Conservation (phyloP, 305 asterid genomes). For the Solanum aculeatissimum region DNA sequence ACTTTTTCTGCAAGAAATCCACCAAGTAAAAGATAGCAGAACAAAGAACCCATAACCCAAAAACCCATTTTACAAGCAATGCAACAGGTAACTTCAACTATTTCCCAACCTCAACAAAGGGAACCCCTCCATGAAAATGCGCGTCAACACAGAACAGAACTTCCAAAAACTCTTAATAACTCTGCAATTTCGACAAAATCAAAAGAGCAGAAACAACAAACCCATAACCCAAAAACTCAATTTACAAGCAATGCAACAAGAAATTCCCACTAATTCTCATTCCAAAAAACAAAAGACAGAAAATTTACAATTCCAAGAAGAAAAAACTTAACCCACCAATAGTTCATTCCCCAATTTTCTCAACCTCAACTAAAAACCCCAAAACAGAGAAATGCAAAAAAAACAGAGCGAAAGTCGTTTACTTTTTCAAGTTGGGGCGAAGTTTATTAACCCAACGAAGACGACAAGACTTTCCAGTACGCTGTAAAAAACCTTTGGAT, state of each 20-base stretch:
- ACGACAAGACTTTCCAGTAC: slow-evolving; percentile 95
- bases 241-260: neutral
- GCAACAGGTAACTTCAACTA: neutral
- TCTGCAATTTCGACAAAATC: neutral
- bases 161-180: neutral
- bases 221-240: neutral
- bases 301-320: neutral
- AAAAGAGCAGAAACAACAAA: neutral
- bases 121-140: neutral
- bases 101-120: neutral
- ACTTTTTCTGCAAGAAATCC: neutral
- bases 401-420: neutral
- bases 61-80: neutral
- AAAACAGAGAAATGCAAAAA: neutral
- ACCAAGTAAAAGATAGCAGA: neutral
- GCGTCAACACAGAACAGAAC: neutral
- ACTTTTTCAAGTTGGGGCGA: slow-evolving; percentile 81
- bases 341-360: neutral
- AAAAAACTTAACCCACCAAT: neutral
- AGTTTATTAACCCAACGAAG: slow-evolving; percentile 98
- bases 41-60: neutral
- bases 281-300: neutral
- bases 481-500: slow-evolving; percentile 79
- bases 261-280: neutral
- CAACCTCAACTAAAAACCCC: neutral